Evolutionary conservation across 1,284 basidiomycete species (phyloP).

Genomic region (Sanghuangporus baumii): DNA sequence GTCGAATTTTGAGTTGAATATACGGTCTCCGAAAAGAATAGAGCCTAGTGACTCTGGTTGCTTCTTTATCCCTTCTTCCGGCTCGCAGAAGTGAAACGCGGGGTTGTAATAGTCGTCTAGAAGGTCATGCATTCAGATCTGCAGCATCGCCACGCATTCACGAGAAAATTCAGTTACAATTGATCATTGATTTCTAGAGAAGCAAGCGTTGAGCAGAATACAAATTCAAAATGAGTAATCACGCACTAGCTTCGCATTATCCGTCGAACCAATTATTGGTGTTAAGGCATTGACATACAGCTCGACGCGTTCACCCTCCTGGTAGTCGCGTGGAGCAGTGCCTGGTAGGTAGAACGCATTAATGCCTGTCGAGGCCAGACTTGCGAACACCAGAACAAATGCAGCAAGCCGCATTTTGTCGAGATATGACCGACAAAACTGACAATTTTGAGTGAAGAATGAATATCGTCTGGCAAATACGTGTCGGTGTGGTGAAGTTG

Average conservation of each 20-base stretch:
- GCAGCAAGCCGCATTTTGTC: constrained; percentile 7
- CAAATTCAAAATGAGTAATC: not conserved
- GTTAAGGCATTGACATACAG: constrained; percentile 79
- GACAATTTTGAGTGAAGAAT: not conserved
- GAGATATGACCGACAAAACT: not conserved
- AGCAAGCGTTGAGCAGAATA: constrained; percentile 6
- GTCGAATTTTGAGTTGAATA: constrained; percentile 87
- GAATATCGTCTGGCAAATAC: not conserved
- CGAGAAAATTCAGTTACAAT: constrained; percentile 44
- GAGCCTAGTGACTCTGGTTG: constrained; percentile 89
- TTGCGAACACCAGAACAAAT: constrained; percentile 19
- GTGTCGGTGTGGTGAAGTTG: not conserved
- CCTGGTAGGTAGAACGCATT: constrained; percentile 67
- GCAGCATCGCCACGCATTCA: constrained; percentile 21
- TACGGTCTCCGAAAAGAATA: constrained; percentile 93
- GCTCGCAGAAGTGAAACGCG: constrained; percentile 83
- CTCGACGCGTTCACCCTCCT: constrained; percentile 62
- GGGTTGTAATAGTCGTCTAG: constrained; percentile 87
- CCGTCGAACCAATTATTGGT: constrained; percentile 67
- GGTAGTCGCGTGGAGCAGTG: constrained; percentile 78
- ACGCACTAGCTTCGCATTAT: constrained; percentile 74
- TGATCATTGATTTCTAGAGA: constrained; percentile 73
- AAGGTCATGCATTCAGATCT: constrained; percentile 2
- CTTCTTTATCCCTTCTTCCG: constrained; percentile 68
- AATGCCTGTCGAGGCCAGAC: constrained; percentile 23